Evolutionary conservation across 1,284 basidiomycete genomes (phyloP), one percentile per base, ranked within the genome.

Genomic region (Ustilago sp.): DNA sequence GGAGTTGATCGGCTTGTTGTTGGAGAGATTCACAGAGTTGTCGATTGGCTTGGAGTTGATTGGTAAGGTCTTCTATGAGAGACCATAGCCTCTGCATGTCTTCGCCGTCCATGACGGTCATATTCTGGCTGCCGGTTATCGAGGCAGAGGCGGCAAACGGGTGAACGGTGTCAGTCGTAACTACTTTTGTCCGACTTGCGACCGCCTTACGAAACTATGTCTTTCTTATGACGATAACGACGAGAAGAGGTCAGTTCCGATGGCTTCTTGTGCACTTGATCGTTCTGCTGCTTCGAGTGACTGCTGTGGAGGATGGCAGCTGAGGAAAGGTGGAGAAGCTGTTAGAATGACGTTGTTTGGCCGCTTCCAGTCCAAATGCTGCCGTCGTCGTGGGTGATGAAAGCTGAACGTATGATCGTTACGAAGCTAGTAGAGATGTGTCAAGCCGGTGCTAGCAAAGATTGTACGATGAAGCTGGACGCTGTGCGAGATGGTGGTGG

Each of bases 41-140:
- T 59, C 94, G 90, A 87, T 98, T 98, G 77, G 91, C 90, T 1
- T 91, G 89, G 66, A 98, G 91, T 88, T 98, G 95, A 19, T 81
- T 72, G 19, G 82, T 81, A 47, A 85, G 82, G 54, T 85, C 84
- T 35, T 76, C 79, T 54, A 85, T 77, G 52, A 85, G 79, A 63
- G 81, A 70, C 83, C 82, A 84, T 19, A 85, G 75, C 45, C 79
- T 67, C 64, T 83, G 80, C 58, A 82, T 71, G 15, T 80, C 80
- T 53, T 84, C 80, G 51, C 78, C 80, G 52, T 82, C 83, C 75
- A 78, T 78, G 45, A 59, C 62, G 68, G 75, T 71, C 75, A 78
- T 78, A 62, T 39, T 64, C 31, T 13, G 19, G 50, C 60, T 13
- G 38, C 60, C n/a, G 19, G 4, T 17, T 28, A 50, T 41, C 19